phyloP scores from a whole-genome alignment of 2,329 filamentous ascomycete species.

The Zymoseptoria crescenta region DNA sequence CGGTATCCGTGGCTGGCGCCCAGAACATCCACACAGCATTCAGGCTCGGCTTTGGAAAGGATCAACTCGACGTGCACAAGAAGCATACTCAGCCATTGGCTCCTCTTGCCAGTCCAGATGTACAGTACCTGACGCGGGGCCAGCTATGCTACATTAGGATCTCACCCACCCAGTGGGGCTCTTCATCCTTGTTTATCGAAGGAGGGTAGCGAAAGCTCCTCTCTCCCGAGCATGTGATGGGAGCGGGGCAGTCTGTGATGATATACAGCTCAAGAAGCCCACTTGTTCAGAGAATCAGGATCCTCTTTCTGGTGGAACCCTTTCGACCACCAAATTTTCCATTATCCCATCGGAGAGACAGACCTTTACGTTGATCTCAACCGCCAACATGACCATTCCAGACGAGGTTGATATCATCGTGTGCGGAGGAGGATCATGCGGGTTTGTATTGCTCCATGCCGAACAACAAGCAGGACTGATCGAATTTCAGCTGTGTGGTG shows the following conservation, averaged over 20 bases:
- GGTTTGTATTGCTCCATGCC: slow-evolving; percentile 34
- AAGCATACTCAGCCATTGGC: not conserved
- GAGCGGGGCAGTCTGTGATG: slow-evolving; percentile 18
- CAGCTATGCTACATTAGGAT: slow-evolving; percentile 1
- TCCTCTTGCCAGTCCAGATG: slow-evolving; percentile 5
- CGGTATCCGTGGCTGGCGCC: not conserved
- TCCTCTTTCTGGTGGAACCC: slow-evolving; percentile 7
- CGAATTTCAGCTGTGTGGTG: slow-evolving; percentile 39
- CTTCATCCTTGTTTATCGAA: slow-evolving; percentile 12
- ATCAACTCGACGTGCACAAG: not conserved
- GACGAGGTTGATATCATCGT: slow-evolving; percentile 78
- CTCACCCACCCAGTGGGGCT: slow-evolving; percentile 11
- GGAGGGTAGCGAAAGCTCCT: slow-evolving; percentile 12
- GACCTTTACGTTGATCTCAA: not conserved
- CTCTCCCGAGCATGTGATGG: slow-evolving; percentile 14
- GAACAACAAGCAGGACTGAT: slow-evolving; percentile 10
- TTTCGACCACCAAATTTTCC: not conserved
- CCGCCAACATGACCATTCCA: slow-evolving; percentile 51
- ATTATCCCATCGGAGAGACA: not conserved
- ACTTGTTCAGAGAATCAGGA: slow-evolving; percentile 8
- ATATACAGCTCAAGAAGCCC: slow-evolving; percentile 16
- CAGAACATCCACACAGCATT: not conserved
- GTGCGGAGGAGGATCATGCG: slow-evolving; percentile 64
- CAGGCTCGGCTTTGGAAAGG: not conserved
- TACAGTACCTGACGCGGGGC: not conserved